phyloP scores from a whole-genome alignment of 345 rosid species.

The Syzygium aromaticum region DNA sequence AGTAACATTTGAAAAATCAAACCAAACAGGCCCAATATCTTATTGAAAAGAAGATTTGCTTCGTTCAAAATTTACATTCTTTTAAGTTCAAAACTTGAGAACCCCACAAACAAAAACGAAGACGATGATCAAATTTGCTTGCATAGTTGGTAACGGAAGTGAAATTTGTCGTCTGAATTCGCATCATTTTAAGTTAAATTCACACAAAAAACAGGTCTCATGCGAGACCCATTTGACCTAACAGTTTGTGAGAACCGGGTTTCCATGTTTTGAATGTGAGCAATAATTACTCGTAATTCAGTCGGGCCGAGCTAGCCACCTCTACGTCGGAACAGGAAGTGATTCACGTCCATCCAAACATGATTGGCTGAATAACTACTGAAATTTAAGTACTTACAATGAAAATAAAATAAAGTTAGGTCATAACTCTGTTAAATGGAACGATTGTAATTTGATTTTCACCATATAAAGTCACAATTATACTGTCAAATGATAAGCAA shows the following conservation, averaged over 20 bases:
- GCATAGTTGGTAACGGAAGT: no score
- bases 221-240: neutral
- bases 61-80: neutral
- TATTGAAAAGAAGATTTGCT: neutral
- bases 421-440: neutral
- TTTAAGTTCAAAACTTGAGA: neutral
- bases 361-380: neutral
- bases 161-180: no score
- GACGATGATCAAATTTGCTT: no score
- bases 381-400: neutral
- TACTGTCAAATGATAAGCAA: neutral
- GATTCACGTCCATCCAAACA: neutral
- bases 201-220: neutral
- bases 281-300: neutral
- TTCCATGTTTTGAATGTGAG: no score
- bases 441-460: neutral
- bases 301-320: neutral
- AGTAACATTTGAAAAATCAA: no score
- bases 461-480: neutral
- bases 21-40: no score
- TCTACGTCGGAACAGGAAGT: fast-evolving
- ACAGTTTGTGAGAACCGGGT: neutral
- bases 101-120: neutral
- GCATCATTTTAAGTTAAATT: neutral
- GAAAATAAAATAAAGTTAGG: neutral